Percentiles rank a stretch among this genome's conserved stretches.
Conservation (phyloP, 129 eudicot genomes). For the Flaveria bidentis region DNA sequence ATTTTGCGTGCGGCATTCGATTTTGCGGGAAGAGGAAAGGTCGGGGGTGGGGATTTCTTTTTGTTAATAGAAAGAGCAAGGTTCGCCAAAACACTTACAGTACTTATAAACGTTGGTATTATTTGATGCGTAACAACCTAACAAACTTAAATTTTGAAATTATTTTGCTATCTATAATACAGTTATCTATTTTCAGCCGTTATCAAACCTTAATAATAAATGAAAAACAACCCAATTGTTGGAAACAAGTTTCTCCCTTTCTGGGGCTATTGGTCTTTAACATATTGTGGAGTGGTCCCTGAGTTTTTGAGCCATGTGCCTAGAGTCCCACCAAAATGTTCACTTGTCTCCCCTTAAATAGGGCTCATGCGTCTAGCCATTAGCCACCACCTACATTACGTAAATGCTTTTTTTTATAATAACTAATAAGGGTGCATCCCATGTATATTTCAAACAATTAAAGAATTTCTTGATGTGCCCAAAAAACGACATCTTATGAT, state of each 20-base stretch:
- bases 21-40: too few species aligned
- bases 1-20: too few species aligned
- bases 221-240: neutral
- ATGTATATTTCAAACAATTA: neutral
- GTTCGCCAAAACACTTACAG: too few species aligned
- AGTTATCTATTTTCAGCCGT: too few species aligned
- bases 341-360: constrained; percentile 22
- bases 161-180: too few species aligned
- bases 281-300: constrained; percentile 14
- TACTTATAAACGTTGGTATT: too few species aligned
- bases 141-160: too few species aligned
- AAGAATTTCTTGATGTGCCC: neutral
- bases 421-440: neutral
- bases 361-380: constrained; percentile 15
- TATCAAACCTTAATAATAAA: neutral
- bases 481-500: too few species aligned
- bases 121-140: too few species aligned
- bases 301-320: constrained; percentile 29
- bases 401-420: neutral
- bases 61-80: too few species aligned
- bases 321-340: constrained; percentile 33
- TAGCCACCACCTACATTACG: constrained; percentile 22
- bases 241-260: neutral
- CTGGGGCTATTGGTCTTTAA: neutral
- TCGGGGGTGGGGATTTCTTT: too few species aligned